Base-by-base conservation (phyloP, 306 rosid genomes). In the cucumber (Cucumis sativus) region DNA sequence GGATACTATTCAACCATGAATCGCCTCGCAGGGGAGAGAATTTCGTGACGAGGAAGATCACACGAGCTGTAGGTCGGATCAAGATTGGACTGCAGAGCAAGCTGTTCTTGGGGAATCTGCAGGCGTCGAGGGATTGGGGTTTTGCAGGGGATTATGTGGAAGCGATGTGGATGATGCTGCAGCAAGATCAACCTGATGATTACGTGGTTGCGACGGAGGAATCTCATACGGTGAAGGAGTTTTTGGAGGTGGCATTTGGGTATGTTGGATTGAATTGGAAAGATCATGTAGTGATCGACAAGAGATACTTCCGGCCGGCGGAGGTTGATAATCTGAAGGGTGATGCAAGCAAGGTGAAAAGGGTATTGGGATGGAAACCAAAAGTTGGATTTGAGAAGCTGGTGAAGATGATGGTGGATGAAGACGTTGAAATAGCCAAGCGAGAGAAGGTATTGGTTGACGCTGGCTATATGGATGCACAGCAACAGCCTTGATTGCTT, bases 161-260 rank as follows among this genome's bases (percentile, higher is more conserved):
- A 80, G 99, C 99, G 0, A 92, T 95, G 99, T 95, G 99, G 99
- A 78, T 95, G 84, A 95, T 95, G 99, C 93, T 96, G 60, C 99
- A 96, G 86, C 99, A 92, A 81, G 98, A 96, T n/a, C 82, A 86
- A 85, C 88, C 98, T 0, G 98, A 89, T 47, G 99, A 96, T 66
- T 96, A 92, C 16, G 99, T 96, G 13, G 99, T 96, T 3, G 99
- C 99, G 2, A 96, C 99, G 5, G 98, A 96, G 79, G 99, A 92
- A 11, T 89, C 99, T 0, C 98, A 96, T 77, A 88, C 99, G 0
- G 99, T 96, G 77, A 92, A 96, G 80, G 97, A 96, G 88, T 96
- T 96, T 63, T 37, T 96, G 86, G 88, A 88, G 67, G 93, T 86
- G 33, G 91, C 99, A 6, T 96, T 96, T 78, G 99, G 98, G 6